Base-by-base conservation (phyloP, 2,329 filamentous ascomycete genomes). In the Arthroderma uncinatum region DNA sequence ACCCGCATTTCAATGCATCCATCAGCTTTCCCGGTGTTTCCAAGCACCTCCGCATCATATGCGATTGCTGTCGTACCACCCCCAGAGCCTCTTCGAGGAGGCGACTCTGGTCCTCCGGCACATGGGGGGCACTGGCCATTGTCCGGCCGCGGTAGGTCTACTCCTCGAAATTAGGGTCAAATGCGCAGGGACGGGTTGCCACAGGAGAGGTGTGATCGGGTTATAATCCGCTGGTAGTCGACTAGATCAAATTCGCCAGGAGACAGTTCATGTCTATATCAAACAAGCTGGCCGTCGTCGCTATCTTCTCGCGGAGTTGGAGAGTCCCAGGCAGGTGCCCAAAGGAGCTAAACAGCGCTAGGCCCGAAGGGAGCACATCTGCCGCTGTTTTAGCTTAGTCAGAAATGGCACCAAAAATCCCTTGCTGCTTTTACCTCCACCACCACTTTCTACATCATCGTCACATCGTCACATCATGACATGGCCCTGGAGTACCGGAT, bases 1-100 rank as follows among this genome's bases (percentile, higher is more conserved):
- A 97, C 93, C 91, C 95, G 87, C 92, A 97, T 78, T 98, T 98
- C 68, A 98, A 82, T 67, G 93, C 93, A 79, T 98, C 93, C 93
- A 98, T 98, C 64, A 98, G 84, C 81, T 98, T 98, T 63, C 93
- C 92, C 5, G 93, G 91, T 8, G 89, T 94, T 71, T 98, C 94
- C 60, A 98, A 81, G 68, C 91, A 97, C 78, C 94, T 92, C 77
- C 92, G 90, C 93, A 98, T 98, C 71, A 95, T 81, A 68, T 85
- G 83, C 59, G 92, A 93, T 82, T 98, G 94, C 76, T 97, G 92
- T 76, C 92, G 89, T 74, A 98, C 94, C 55, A 95, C 92, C 61
- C 87, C 83, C 74, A 97, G 79, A 68, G 94, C 93, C 85, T 98
- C 93, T 77, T 98, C 93, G 66, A 98, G 85, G 77, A 98, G 83